Percentiles rank a stretch among this genome's conserved stretches.
Conservation (phyloP, 1,139 yeast species). For the Lipomyces yarrowii region DNA sequence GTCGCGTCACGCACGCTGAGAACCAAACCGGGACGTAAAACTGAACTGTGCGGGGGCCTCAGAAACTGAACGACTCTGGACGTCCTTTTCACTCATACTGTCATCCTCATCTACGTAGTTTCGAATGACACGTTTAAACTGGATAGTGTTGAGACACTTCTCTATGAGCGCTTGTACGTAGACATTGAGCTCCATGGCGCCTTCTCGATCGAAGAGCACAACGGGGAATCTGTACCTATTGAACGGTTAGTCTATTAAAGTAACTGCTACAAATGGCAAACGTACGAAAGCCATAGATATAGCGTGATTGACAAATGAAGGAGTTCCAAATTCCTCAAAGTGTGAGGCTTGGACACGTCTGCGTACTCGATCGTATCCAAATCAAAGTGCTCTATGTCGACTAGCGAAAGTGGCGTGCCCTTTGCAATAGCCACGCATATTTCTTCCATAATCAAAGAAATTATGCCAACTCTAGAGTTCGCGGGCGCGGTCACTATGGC, state of each 20-base stretch:
- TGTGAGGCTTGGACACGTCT: slow-evolving; percentile 38
- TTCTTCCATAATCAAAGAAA: slow-evolving; percentile 21
- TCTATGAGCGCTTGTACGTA: slow-evolving; percentile 24
- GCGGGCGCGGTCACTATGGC: slow-evolving; percentile 50
- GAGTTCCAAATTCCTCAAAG: slow-evolving; percentile 60
- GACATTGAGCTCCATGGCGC: slow-evolving; percentile 66
- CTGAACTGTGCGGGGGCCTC: not conserved
- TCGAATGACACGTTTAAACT: slow-evolving; percentile 15
- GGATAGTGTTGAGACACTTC: slow-evolving; percentile 23
- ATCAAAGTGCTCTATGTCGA: slow-evolving; percentile 29
- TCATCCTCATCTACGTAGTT: not conserved
- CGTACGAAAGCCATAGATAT: slow-evolving; percentile 83
- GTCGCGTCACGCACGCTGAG: not conserved
- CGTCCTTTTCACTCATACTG: not conserved
- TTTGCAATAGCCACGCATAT: slow-evolving; percentile 29
- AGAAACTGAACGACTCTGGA: not conserved
- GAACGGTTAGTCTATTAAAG: not conserved
- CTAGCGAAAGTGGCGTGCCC: slow-evolving; percentile 31
- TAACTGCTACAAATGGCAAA: slow-evolving; percentile 47
- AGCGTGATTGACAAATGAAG: slow-evolving; percentile 69
- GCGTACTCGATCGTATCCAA: slow-evolving; percentile 35
- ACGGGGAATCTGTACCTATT: slow-evolving; percentile 65
- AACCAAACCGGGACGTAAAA: not conserved
- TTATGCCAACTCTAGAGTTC: slow-evolving; percentile 41
- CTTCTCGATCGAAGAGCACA: slow-evolving; percentile 71